These are phyloP conservation scores for Vitis riparia DNA, from an alignment of 164 flowering plant genomes.

Conservation along the genomic window DNA sequence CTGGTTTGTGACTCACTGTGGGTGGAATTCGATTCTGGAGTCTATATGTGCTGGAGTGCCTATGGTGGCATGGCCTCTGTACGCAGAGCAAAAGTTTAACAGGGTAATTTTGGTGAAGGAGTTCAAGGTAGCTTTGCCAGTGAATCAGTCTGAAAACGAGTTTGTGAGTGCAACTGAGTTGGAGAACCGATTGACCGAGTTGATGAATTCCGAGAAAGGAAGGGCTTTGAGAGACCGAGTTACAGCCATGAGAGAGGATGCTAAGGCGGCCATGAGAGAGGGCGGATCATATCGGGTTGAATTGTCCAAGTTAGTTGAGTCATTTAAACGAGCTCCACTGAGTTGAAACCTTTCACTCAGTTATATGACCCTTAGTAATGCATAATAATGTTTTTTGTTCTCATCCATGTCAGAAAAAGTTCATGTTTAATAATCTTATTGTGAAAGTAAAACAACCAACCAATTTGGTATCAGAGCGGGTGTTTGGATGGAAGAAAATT, in stretches of 20 bases:
- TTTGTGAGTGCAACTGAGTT: conserved; percentile 8
- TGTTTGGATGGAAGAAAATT: too few species aligned
- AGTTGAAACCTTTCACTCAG: background rate
- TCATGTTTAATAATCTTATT: too few species aligned
- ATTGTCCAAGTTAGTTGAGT: conserved; percentile 8
- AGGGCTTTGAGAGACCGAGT: conserved; percentile 4
- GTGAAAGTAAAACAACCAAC: too few species aligned
- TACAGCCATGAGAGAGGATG: conserved; percentile 2
- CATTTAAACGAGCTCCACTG: background rate
- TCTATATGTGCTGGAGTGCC: conserved; percentile 21
- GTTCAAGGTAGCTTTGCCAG: conserved; percentile 25
- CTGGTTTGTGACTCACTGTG: conserved; percentile 18
- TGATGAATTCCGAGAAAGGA: conserved; percentile 21
- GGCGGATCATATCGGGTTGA: conserved; percentile 15
- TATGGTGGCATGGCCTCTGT: conserved; percentile 40
- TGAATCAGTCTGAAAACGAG: too few species aligned
- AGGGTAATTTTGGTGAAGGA: conserved; percentile 26
- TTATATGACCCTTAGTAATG: too few species aligned
- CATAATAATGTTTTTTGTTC: too few species aligned
- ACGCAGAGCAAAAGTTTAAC: conserved; percentile 34
- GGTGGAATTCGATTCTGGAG: conserved; percentile 17
- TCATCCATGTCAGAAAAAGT: too few species aligned
- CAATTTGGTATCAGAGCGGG: too few species aligned
- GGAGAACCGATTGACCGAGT: conserved; percentile 12
- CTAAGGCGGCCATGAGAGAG: conserved; percentile 7